Percentiles rank a stretch among this genome's conserved stretches.
Conservation (phyloP, 2,329 filamentous ascomycete genomes). For the Torrubiella hemipterigena region DNA sequence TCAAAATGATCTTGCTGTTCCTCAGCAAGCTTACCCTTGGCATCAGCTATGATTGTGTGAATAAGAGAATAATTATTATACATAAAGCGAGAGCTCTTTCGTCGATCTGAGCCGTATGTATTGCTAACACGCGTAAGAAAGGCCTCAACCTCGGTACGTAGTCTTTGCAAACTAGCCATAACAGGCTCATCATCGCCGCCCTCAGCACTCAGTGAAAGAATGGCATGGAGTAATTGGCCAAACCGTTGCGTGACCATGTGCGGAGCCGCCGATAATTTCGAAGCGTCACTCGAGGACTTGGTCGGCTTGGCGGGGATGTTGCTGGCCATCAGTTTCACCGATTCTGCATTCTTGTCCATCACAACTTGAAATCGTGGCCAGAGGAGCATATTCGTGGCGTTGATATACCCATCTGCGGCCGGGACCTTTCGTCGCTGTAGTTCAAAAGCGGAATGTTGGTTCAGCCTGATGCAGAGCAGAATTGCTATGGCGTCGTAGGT, state of each 20-base stretch:
- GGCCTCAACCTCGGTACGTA: conserved; percentile 71
- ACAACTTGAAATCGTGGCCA: conserved; percentile 93
- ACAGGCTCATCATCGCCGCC: conserved; percentile 92
- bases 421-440: conserved; percentile 85
- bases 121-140: conserved; percentile 72
- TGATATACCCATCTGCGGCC: conserved; percentile 81
- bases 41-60: conserved; percentile 80
- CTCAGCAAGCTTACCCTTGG: conserved; percentile 56
- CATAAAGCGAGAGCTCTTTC: conserved; percentile 77
- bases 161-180: conserved; percentile 61
- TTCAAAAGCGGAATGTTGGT: conserved; percentile 89
- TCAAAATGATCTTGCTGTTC: conserved; percentile 72
- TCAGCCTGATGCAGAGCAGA: conserved; percentile 82
- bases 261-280: conserved; percentile 64
- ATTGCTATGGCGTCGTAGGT: conserved; percentile 79
- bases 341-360: conserved; percentile 88
- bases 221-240: conserved; percentile 78
- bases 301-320: conserved; percentile 33
- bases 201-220: conserved; percentile 74
- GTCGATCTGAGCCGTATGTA: conserved; percentile 57
- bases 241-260: conserved; percentile 93
- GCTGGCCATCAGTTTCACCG: conserved; percentile 53
- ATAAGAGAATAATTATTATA: conserved; percentile 95
- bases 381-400: conserved; percentile 87
- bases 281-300: conserved; percentile 33